Conservation (phyloP, 2,329 filamentous ascomycete genomes). For the Talaromyces sp. region DNA sequence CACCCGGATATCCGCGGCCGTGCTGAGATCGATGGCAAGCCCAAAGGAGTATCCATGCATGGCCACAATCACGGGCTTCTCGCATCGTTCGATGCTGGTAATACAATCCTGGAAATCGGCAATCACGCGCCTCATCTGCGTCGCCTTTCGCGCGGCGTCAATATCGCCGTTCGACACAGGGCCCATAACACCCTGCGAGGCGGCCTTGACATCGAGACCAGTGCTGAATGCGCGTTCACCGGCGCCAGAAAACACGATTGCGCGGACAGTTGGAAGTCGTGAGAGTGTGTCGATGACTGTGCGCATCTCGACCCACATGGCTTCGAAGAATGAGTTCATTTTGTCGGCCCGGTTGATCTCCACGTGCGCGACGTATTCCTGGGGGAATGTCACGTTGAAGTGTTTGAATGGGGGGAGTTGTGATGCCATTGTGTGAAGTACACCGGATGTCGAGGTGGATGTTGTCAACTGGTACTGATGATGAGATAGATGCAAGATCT, state of each 20-base stretch:
- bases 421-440: background rate
- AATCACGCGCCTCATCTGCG: conserved; percentile 61
- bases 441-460: background rate
- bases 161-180: conserved; percentile 27
- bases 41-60: conserved; percentile 75
- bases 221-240: conserved; percentile 81
- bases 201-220: conserved; percentile 74
- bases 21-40: conserved; percentile 62
- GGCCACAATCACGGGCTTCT: conserved; percentile 83
- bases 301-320: conserved; percentile 82
- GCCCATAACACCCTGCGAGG: conserved; percentile 32
- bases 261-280: conserved; percentile 65
- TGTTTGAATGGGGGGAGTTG: conserved; percentile 38
- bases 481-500: background rate
- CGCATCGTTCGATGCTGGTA: conserved; percentile 71
- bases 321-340: conserved; percentile 79
- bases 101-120: conserved; percentile 77
- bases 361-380: conserved; percentile 75
- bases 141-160: conserved; percentile 63
- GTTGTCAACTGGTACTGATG: background rate
- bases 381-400: conserved; percentile 70
- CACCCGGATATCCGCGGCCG: conserved; percentile 40
- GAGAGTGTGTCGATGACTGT: conserved; percentile 68
- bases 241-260: conserved; percentile 72
- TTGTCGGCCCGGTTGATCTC: conserved; percentile 85